Evolutionary conservation across 2,329 filamentous ascomycete species (phyloP).

Genomic region (Alternaria brassicae): DNA sequence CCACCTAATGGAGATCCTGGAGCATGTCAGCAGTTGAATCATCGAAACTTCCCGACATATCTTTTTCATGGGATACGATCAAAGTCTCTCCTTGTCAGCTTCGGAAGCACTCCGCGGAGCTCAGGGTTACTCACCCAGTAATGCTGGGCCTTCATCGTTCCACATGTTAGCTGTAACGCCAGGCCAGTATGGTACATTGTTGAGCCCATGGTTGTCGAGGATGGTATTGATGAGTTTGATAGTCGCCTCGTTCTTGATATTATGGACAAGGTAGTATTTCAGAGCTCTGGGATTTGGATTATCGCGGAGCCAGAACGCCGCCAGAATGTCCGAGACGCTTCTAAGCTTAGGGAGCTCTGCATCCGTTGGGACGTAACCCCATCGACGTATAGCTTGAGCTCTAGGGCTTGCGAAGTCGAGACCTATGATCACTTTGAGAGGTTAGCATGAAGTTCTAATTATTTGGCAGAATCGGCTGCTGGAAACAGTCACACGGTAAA

Average conservation of each 20-base stretch:
- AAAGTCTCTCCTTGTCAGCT: background rate
- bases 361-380: background rate
- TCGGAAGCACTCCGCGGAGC: background rate
- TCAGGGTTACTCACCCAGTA: conserved; percentile 17
- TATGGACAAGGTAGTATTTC: conserved; percentile 11
- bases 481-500: background rate
- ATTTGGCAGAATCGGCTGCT: no score
- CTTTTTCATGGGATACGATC: background rate
- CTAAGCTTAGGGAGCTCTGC: background rate
- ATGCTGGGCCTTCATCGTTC: conserved; percentile 8
- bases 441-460: background rate
- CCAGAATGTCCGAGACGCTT: conserved; percentile 1
- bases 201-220: background rate
- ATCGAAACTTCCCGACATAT: background rate
- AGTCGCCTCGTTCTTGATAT: conserved; percentile 10
- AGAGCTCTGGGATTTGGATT: conserved; percentile 6
- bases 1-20: conserved; percentile 15
- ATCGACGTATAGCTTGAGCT: background rate
- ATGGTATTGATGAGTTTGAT: background rate
- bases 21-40: background rate
- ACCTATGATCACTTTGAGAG: background rate
- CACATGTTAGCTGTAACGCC: conserved; percentile 13
- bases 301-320: conserved; percentile 1
- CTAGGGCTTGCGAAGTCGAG: background rate
- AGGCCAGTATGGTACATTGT: conserved; percentile 19